These are phyloP conservation scores for Cubamyces lactineus DNA, from an alignment of 768 basidiomycete species.

Conservation along the genomic window DNA sequence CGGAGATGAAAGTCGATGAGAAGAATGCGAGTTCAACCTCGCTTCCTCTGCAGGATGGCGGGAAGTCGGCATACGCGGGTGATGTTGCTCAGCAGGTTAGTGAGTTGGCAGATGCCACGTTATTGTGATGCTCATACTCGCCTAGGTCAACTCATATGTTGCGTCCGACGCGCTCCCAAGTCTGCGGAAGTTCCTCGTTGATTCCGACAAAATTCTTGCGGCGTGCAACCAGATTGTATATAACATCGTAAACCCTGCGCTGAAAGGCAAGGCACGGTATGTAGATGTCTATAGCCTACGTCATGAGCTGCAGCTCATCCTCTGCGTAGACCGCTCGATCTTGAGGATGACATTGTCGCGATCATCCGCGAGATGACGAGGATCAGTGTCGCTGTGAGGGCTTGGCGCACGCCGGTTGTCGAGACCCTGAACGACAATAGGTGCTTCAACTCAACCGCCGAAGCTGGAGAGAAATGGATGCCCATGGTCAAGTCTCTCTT, in stretches of 20 bases:
- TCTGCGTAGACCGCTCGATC: constrained; percentile 68
- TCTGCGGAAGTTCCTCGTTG: constrained; percentile 76
- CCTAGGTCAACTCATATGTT: constrained; percentile 75
- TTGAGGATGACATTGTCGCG: constrained; percentile 66
- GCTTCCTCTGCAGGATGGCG: constrained; percentile 39
- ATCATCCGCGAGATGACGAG: constrained; percentile 80
- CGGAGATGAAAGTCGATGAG: constrained; percentile 57
- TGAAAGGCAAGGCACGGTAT: constrained; percentile 79
- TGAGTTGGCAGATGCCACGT: too few species aligned
- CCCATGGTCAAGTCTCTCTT: constrained; percentile 79
- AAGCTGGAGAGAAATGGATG: constrained; percentile 67
- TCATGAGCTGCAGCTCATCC: constrained; percentile 16
- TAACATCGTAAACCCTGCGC: constrained; percentile 78
- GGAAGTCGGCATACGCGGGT: constrained; percentile 34
- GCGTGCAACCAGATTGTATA: constrained; percentile 84
- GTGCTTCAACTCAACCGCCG: constrained; percentile 76
- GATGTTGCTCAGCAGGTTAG: constrained; percentile 54
- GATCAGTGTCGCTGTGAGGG: constrained; percentile 75
- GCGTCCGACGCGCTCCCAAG: constrained; percentile 71
- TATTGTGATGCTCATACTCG: not conserved
- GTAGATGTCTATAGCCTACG: constrained; percentile 16
- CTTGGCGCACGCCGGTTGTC: constrained; percentile 79
- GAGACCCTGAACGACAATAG: constrained; percentile 87
- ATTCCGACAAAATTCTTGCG: constrained; percentile 80
- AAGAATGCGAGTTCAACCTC: constrained; percentile 55